These are phyloP conservation scores for Psidium guajava DNA, from an alignment of 345 rosid genomes.

Conservation along the genomic window DNA sequence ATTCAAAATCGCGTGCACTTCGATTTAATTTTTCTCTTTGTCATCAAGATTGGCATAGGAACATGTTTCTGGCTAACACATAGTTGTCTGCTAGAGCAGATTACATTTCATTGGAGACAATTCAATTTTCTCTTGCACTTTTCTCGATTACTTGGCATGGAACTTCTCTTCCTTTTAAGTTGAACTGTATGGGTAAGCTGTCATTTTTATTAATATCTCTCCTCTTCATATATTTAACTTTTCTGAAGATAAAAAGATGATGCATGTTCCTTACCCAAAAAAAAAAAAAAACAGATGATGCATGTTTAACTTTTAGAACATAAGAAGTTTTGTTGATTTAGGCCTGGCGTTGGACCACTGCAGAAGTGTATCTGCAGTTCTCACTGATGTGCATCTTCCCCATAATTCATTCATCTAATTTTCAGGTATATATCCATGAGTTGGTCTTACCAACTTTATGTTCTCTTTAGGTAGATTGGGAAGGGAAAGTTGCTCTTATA, in stretches of 20 bases:
- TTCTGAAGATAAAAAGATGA: not conserved
- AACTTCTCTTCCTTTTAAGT: not conserved
- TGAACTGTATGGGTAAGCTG: not conserved
- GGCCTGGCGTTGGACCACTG: not conserved
- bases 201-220: not conserved
- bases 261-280: not conserved
- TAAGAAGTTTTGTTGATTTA: not conserved
- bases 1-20: not conserved
- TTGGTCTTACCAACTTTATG: not conserved
- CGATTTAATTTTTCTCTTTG: not conserved
- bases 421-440: not conserved
- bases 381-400: not conserved
- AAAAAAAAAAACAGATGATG: not conserved
- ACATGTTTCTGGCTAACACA: not conserved
- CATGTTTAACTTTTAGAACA: not conserved
- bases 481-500: constrained; percentile 95
- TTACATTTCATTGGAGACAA: not conserved
- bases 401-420: not conserved
- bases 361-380: not conserved
- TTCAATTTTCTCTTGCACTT: not conserved
- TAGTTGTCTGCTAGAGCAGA: not conserved
- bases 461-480: constrained; percentile 97
- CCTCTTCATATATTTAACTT: not conserved
- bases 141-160: not conserved
- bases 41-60: not conserved